phyloP scores from a whole-genome alignment of 148 eudicot genomes.

The Fagopyrum tataricum region DNA sequence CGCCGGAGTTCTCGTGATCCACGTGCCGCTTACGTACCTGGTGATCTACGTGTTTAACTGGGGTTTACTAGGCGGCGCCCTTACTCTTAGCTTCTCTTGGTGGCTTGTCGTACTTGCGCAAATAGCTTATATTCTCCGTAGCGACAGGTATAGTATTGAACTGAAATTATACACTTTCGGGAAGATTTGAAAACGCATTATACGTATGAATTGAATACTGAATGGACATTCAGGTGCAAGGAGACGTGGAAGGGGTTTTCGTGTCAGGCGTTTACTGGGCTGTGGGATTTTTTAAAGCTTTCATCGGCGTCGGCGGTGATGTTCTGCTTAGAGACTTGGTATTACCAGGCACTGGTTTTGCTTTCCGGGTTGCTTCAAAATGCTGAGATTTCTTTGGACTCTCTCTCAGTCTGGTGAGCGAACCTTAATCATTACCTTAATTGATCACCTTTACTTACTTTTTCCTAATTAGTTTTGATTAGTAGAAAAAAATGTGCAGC shows the following conservation, averaged over 20 bases:
- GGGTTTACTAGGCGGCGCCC: slow-evolving; percentile 42
- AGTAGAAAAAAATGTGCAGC: too few relatives aligned
- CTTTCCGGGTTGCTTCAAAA: slow-evolving; percentile 41
- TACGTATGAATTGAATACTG: neutral
- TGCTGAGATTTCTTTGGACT: slow-evolving; percentile 42
- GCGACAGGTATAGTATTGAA: slow-evolving; percentile 16
- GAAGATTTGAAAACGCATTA: neutral
- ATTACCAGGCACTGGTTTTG: slow-evolving; percentile 35
- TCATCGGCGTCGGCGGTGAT: slow-evolving; percentile 48
- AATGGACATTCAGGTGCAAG: slow-evolving; percentile 10
- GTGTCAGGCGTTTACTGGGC: slow-evolving; percentile 35
- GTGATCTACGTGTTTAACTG: slow-evolving; percentile 24
- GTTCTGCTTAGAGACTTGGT: slow-evolving; percentile 58
- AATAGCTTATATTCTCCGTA: slow-evolving; percentile 30
- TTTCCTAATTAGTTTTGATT: too few relatives aligned
- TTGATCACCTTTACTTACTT: neutral
- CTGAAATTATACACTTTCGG: too few relatives aligned
- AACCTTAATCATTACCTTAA: neutral
- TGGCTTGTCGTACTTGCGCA: slow-evolving; percentile 48
- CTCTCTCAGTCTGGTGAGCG: slow-evolving; percentile 43
- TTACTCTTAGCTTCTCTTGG: slow-evolving; percentile 46
- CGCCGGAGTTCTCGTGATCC: slow-evolving; percentile 23
- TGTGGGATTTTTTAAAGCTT: slow-evolving; percentile 32
- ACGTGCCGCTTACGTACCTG: slow-evolving; percentile 30
- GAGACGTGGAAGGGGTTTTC: slow-evolving; percentile 45